Evolutionary conservation across 495 filamentous ascomycete species (phyloP).

Genomic region (Barbatosphaeria neglecta): DNA sequence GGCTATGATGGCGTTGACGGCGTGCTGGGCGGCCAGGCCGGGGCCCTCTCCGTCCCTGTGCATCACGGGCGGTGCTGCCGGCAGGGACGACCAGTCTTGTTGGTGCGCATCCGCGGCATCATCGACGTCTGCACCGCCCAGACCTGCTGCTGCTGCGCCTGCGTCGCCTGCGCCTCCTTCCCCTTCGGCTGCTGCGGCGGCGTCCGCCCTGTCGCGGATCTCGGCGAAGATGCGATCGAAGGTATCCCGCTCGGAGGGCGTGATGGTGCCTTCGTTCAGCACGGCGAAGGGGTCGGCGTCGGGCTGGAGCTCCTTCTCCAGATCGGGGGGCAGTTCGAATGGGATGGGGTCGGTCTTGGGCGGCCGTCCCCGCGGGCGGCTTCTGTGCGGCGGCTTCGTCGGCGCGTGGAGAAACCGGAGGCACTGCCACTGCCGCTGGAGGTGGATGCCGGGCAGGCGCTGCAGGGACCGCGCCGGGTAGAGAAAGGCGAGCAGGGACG

Average conservation of each 20-base stretch:
- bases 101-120: too few species aligned
- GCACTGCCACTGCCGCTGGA: neutral
- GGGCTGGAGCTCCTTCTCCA: constrained; percentile 1
- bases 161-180: neutral
- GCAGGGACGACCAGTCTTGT: too few species aligned
- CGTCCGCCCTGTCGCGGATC: constrained; percentile 21
- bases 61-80: neutral
- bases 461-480: constrained; percentile 59
- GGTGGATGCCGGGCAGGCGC: constrained; percentile 8
- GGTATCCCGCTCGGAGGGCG: constrained; percentile 36
- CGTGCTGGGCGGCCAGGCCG: neutral
- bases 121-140: too few species aligned
- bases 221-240: constrained; percentile 52
- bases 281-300: constrained; percentile 1
- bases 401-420: neutral
- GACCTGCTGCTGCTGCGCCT: neutral
- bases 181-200: neutral
- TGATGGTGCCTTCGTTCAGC: constrained; percentile 37
- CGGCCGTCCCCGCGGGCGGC: neutral
- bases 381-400: neutral
- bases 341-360: constrained; percentile 22
- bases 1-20: constrained; percentile 21
- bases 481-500: constrained; percentile 47
- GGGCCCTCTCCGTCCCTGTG: neutral
- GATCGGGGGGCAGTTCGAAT: constrained; percentile 17